These are phyloP conservation scores for Solanum chiquidenum DNA, from an alignment of 257 asterid genomes.

Conservation along the genomic window DNA sequence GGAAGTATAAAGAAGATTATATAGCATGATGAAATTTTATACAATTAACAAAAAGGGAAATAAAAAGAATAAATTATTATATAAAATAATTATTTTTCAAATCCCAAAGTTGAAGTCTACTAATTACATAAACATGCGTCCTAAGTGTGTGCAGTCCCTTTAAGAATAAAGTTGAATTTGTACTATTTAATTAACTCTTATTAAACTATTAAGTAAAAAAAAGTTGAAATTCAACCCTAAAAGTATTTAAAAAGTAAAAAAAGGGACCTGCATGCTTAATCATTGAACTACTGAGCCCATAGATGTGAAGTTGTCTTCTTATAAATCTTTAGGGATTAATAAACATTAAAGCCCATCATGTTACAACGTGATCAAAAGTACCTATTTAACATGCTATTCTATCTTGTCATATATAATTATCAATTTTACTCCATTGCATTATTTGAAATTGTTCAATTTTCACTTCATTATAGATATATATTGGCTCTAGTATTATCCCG, in stretches of 20 bases:
- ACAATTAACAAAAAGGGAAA: neutral
- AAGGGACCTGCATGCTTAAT: neutral
- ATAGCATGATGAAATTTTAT: neutral
- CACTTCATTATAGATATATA: neutral
- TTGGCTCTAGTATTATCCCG: neutral
- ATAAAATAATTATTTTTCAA: constrained; percentile 4
- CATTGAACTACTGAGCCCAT: neutral
- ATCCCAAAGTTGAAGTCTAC: constrained; percentile 9
- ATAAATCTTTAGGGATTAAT: neutral
- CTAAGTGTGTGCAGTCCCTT: neutral
- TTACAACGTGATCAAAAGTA: neutral
- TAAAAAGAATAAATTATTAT: neutral
- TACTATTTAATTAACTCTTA: neutral
- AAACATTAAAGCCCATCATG: constrained; percentile 5
- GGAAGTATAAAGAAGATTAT: neutral
- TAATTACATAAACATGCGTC: constrained; percentile 2
- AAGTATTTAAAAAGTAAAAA: neutral
- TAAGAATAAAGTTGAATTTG: neutral
- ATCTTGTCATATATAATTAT: neutral
- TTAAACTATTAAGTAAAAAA: neutral
- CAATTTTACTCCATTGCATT: neutral
- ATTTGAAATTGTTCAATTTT: neutral
- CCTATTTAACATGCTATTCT: neutral
- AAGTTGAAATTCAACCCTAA: neutral
- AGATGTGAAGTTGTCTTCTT: neutral